Conservation (phyloP, 2,329 filamentous ascomycete species). For the Neofusicoccum umdonicola region DNA sequence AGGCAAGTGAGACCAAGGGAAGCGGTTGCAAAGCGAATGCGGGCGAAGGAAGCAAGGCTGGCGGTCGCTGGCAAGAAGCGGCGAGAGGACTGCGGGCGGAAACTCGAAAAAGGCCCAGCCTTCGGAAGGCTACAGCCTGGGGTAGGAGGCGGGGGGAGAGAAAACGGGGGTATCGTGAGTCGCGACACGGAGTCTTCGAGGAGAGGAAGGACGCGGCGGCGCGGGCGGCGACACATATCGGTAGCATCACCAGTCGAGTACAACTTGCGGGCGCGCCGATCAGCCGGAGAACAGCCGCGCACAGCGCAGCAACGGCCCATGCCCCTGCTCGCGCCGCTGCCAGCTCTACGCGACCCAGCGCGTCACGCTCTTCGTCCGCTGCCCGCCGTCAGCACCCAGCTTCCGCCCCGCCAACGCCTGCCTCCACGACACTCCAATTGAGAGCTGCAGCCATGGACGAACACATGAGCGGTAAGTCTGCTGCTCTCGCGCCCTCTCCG, state of each 20-base stretch:
- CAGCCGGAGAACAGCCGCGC: neutral
- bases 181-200: slow-evolving; percentile 21
- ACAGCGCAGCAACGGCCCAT: neutral
- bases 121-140: neutral
- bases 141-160: neutral
- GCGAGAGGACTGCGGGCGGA: neutral
- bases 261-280: neutral
- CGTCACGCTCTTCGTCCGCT: slow-evolving; percentile 10
- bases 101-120: neutral
- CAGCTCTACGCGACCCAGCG: slow-evolving; percentile 11
- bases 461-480: slow-evolving; percentile 34
- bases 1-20: neutral
- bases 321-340: neutral
- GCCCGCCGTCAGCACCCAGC: neutral
- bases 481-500: neutral
- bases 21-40: neutral
- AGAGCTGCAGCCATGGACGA: slow-evolving; percentile 32
- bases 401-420: neutral
- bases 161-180: slow-evolving; percentile 17
- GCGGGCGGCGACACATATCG: neutral
- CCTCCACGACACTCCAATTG: neutral
- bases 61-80: neutral
- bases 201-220: neutral
- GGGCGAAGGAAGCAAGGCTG: neutral
- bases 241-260: slow-evolving; percentile 5